These are phyloP conservation scores for Phytophthora sansomeana DNA, from an alignment of 352 stramenopile genomes.

Conservation along the genomic window DNA sequence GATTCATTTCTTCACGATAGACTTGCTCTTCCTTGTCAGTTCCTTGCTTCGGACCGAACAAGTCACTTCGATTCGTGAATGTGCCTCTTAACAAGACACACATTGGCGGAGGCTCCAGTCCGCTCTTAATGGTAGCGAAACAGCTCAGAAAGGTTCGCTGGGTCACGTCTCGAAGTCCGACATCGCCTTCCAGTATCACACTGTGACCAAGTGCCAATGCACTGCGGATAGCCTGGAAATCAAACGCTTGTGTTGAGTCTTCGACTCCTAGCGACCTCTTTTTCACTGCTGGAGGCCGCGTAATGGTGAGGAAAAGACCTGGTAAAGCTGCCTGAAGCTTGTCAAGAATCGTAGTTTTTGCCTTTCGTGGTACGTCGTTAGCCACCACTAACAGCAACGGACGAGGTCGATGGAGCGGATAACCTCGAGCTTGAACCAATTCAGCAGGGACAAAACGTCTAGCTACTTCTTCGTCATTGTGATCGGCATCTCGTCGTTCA, in stretches of 20 bases:
- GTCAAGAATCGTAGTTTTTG: conserved; percentile 47
- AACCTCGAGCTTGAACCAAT: conserved; percentile 43
- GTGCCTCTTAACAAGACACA: conserved; percentile 72
- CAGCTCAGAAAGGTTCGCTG: conserved; percentile 66
- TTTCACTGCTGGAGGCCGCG: conserved; percentile 36
- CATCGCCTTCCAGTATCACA: conserved; percentile 79
- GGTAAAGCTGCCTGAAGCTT: conserved; percentile 59
- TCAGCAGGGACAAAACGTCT: conserved; percentile 67
- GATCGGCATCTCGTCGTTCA: conserved; percentile 48
- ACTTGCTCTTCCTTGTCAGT: conserved; percentile 19
- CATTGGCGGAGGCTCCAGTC: conserved; percentile 64
- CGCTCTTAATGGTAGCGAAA: conserved; percentile 72
- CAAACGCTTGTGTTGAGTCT: conserved; percentile 23
- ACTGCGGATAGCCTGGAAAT: conserved; percentile 45
- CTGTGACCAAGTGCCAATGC: conserved; percentile 59
- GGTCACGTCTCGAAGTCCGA: conserved; percentile 70
- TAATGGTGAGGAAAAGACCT: conserved; percentile 78
- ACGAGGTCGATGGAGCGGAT: conserved; percentile 51
- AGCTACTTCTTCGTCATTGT: conserved; percentile 49
- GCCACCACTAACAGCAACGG: conserved; percentile 75
- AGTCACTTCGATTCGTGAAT: conserved; percentile 52
- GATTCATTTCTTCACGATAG: conserved; percentile 22
- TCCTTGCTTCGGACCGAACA: conserved; percentile 25
- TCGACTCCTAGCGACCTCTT: conserved; percentile 8
- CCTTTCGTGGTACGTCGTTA: conserved; percentile 63